Evolutionary conservation across 768 basidiomycete genomes (phyloP).

Genomic region (Mycena leptocephala): DNA sequence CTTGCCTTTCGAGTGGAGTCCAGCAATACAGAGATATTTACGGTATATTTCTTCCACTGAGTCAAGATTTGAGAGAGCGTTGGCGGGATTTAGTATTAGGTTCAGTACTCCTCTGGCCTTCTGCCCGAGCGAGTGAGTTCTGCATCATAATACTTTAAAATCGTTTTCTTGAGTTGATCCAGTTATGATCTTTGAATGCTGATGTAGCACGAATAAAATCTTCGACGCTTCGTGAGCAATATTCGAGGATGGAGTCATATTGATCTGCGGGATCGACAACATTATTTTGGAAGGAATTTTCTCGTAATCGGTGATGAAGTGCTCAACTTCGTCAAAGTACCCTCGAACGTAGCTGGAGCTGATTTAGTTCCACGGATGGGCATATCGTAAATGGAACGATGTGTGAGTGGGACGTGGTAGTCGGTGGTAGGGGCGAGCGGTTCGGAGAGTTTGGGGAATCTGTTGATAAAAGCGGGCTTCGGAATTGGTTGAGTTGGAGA

Average conservation of each 20-base stretch:
- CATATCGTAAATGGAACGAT: not conserved
- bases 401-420: not conserved
- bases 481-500: not conserved
- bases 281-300: not conserved
- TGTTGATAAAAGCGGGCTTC: too few relatives aligned
- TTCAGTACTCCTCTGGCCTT: not conserved
- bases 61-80: not conserved
- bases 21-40: not conserved
- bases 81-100: not conserved
- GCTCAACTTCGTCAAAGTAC: not conserved
- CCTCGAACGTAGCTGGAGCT: not conserved
- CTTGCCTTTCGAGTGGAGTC: not conserved
- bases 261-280: not conserved
- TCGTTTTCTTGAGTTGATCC: not conserved
- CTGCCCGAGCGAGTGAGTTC: not conserved
- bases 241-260: not conserved
- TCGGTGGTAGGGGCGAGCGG: not conserved
- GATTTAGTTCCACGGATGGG: not conserved
- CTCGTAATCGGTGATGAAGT: not conserved
- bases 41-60: constrained; percentile 1
- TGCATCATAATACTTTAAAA: not conserved
- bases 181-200: not conserved
- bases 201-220: not conserved
- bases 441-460: not conserved
- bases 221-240: not conserved